Evolutionary conservation across 179 eudicot species (phyloP).

Genomic region (Nepenthes alata): DNA sequence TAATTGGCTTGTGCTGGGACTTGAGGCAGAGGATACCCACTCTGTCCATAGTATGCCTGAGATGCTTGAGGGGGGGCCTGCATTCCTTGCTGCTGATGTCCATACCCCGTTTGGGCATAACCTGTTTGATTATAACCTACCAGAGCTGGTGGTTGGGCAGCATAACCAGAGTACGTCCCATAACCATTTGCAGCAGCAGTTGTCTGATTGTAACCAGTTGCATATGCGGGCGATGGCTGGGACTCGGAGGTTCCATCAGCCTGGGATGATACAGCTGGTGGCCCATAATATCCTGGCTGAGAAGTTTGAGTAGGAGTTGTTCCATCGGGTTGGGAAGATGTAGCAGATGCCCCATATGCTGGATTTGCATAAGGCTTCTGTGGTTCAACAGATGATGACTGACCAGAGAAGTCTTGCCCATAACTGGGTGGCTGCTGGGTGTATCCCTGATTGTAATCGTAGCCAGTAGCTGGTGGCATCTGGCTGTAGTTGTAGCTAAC

Average conservation of each 20-base stretch:
- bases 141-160: slow-evolving; percentile 43
- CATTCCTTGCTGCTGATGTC: slow-evolving; percentile 27
- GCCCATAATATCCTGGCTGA: slow-evolving; percentile 50
- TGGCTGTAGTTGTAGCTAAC: slow-evolving; percentile 48
- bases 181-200: slow-evolving; percentile 37
- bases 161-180: slow-evolving; percentile 44
- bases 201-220: slow-evolving; percentile 45
- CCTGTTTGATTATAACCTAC: slow-evolving; percentile 28
- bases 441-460: slow-evolving; percentile 42
- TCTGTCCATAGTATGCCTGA: slow-evolving; percentile 30
- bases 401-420: slow-evolving; percentile 42
- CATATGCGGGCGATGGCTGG: slow-evolving; percentile 29
- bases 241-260: slow-evolving; percentile 41
- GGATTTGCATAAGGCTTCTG: slow-evolving; percentile 28
- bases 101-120: slow-evolving; percentile 27
- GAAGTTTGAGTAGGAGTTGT: slow-evolving; percentile 31
- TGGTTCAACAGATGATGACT: slow-evolving; percentile 31
- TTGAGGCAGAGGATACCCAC: slow-evolving; percentile 19
- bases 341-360: slow-evolving; percentile 32
- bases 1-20: slow-evolving; percentile 4
- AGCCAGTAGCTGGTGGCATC: slow-evolving; percentile 28
- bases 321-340: slow-evolving; percentile 62
- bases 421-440: slow-evolving; percentile 60
- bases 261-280: slow-evolving; percentile 15
- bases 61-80: slow-evolving; percentile 22